Evolutionary conservation across 176 grass and related monocot species (phyloP).

Genomic region (Aechmea fasciata): DNA sequence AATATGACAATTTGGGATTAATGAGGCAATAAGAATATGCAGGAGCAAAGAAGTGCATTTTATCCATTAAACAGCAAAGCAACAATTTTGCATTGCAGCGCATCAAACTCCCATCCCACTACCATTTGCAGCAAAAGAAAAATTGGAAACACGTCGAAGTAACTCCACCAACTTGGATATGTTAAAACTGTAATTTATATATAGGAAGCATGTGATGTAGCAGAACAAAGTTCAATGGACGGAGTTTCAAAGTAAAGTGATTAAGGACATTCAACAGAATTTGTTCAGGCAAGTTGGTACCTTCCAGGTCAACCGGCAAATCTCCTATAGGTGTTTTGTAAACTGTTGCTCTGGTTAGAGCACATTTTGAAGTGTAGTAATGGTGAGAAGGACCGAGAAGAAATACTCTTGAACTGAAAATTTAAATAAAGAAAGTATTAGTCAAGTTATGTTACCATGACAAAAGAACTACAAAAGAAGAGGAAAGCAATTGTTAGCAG

Average conservation of each 20-base stretch:
- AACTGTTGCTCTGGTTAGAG: constrained; percentile 63
- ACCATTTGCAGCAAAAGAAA: too few relatives aligned
- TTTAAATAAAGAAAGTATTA: constrained; percentile 3
- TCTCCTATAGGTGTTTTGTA: constrained; percentile 85
- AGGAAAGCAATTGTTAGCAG: neutral
- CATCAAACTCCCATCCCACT: too few relatives aligned
- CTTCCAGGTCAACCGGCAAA: constrained; percentile 84
- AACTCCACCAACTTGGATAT: too few relatives aligned
- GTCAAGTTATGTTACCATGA: constrained; percentile 10
- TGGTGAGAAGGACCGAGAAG: constrained; percentile 97
- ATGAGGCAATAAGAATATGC: neutral
- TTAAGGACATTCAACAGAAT: neutral
- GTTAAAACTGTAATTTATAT: neutral
- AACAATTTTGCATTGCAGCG: too few relatives aligned
- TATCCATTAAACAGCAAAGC: too few relatives aligned
- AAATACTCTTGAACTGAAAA: constrained; percentile 83
- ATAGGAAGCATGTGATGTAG: neutral
- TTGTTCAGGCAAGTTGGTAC: constrained; percentile 22
- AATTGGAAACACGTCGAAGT: too few relatives aligned
- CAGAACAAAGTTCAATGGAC: neutral
- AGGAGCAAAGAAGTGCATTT: too few relatives aligned
- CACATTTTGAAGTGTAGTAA: constrained; percentile 93
- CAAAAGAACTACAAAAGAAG: neutral
- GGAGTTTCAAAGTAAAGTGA: neutral
- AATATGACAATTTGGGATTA: neutral